These are phyloP conservation scores for Zea luxurians DNA, from an alignment of 176 grass and related monocot species.

Conservation along the genomic window DNA sequence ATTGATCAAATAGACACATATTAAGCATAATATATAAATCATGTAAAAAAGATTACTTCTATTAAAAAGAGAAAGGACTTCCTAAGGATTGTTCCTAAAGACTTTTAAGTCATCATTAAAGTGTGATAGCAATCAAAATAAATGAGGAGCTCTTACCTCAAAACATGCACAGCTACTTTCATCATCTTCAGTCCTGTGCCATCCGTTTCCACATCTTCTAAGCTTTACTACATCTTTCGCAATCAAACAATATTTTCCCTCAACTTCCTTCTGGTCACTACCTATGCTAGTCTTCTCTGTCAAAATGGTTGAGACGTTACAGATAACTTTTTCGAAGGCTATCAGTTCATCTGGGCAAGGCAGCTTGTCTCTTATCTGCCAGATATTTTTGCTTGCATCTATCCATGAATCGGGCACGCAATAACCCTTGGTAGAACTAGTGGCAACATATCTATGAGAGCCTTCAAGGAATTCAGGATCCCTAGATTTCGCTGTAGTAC, in stretches of 20 bases:
- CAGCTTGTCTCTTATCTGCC: conserved; percentile 51
- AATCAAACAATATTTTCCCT: conserved; percentile 70
- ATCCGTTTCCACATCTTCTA: conserved; percentile 72
- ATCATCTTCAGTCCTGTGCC: conserved; percentile 37
- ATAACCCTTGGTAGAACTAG: conserved; percentile 65
- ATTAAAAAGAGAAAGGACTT: conserved; percentile 23
- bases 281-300: conserved; percentile 18
- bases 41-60: conserved; percentile 37
- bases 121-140: conserved; percentile 24
- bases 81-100: conserved; percentile 13
- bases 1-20: conserved; percentile 28
- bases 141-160: conserved; percentile 55
- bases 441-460: conserved; percentile 34
- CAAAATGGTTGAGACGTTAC: conserved; percentile 41
- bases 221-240: conserved; percentile 84
- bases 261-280: conserved; percentile 39
- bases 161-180: conserved; percentile 58
- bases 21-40: conserved; percentile 29
- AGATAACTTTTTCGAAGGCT: conserved; percentile 45
- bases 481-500: conserved; percentile 39
- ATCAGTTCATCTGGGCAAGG: conserved; percentile 65
- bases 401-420: conserved; percentile 79
- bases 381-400: conserved; percentile 64
- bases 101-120: conserved; percentile 5
- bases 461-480: conserved; percentile 34